These are phyloP conservation scores for Ophiostoma triangulosporum DNA, from an alignment of 2,329 filamentous ascomycete genomes.

Conservation along the genomic window DNA sequence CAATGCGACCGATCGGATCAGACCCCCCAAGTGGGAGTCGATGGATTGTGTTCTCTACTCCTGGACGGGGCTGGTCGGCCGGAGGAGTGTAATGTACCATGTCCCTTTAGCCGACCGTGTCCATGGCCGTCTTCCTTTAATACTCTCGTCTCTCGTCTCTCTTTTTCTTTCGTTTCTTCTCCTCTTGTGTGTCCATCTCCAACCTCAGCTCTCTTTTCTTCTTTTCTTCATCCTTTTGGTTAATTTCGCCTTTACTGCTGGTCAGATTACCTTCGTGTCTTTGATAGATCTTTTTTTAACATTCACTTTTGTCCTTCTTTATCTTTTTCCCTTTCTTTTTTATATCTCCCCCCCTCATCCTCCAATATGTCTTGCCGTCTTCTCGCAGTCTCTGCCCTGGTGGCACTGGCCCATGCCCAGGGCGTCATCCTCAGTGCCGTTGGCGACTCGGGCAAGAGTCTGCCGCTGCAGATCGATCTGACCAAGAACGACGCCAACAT, in stretches of 20 bases:
- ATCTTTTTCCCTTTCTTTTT: neutral
- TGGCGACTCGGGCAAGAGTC: slow-evolving; percentile 18
- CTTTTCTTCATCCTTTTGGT: neutral
- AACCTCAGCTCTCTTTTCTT: neutral
- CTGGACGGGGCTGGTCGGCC: no score
- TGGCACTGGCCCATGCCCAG: slow-evolving; percentile 12
- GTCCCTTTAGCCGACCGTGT: no score
- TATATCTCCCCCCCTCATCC: neutral
- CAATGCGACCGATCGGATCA: no score
- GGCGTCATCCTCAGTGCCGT: slow-evolving; percentile 11
- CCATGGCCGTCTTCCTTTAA: no score
- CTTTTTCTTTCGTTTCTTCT: neutral
- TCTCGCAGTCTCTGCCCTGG: slow-evolving; percentile 5
- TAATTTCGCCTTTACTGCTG: neutral
- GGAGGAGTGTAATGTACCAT: no score
- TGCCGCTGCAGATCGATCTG: slow-evolving; percentile 12
- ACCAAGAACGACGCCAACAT: slow-evolving; percentile 41
- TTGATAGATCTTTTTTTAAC: neutral
- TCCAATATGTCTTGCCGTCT: slow-evolving; percentile 5
- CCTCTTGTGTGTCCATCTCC: neutral
- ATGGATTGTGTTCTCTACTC: no score
- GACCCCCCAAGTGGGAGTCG: no score
- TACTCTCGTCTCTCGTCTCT: neutral
- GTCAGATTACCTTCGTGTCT: slow-evolving; percentile 1
- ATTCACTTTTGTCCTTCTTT: neutral